Conservation (phyloP, 495 filamentous ascomycete species). For the Pseudevernia furfuracea region DNA sequence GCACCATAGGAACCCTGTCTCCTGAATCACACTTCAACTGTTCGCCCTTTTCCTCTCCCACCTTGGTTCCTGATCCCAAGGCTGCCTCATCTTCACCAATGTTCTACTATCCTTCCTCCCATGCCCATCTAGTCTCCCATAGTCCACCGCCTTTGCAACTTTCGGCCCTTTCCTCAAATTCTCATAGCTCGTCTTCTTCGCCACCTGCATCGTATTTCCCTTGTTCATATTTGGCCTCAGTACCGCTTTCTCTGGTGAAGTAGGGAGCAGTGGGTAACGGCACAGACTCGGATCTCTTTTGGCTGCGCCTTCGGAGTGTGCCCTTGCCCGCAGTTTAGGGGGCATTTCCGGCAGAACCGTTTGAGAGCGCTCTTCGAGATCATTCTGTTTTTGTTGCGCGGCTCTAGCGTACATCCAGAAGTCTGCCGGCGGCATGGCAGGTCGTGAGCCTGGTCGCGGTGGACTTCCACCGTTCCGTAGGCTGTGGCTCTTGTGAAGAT, state of each 20-base stretch:
- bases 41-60: neutral
- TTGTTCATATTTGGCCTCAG: conserved; percentile 10
- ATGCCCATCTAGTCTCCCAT: neutral
- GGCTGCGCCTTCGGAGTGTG: neutral
- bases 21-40: neutral
- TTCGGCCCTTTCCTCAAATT: neutral
- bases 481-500: conserved; percentile 8
- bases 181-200: conserved; percentile 8
- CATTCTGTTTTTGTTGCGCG: conserved; percentile 7
- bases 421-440: conserved; percentile 21
- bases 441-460: conserved; percentile 18
- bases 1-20: neutral
- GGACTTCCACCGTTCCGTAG: conserved; percentile 5
- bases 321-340: neutral
- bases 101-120: conserved; percentile 15
- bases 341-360: neutral
- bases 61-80: conserved; percentile 7
- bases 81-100: conserved; percentile 21
- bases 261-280: neutral
- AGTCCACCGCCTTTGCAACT: neutral
- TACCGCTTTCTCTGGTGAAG: conserved; percentile 7
- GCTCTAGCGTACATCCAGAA: conserved; percentile 22
- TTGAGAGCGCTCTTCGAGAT: neutral
- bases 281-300: neutral
- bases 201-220: neutral